Conservation (phyloP, 192 early-diverging fungal species). For the Powellomyces hirtus region DNA sequence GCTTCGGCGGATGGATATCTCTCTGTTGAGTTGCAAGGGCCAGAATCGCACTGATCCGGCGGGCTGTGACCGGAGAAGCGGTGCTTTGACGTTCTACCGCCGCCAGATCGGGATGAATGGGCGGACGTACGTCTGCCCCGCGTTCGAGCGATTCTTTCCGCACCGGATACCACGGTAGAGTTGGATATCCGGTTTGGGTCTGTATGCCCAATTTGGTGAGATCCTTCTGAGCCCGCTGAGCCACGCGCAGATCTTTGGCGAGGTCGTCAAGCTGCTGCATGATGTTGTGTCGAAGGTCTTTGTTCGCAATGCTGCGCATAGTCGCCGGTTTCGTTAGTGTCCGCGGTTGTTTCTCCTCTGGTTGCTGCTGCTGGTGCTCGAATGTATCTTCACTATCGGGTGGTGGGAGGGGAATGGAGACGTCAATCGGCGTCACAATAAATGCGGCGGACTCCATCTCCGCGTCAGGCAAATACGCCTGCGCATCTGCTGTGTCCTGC, state of each 20-base stretch:
- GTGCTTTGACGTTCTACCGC: too few relatives aligned
- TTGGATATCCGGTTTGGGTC: not conserved
- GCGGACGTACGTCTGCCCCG: not conserved
- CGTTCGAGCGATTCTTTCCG: not conserved
- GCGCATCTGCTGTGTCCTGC: not conserved
- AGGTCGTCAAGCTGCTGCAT: constrained; percentile 9
- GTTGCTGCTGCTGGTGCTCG: too few relatives aligned
- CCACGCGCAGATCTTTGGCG: not conserved
- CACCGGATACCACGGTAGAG: not conserved
- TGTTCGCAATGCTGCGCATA: not conserved
- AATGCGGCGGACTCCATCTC: not conserved
- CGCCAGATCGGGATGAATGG: not conserved
- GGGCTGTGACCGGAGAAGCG: not conserved
- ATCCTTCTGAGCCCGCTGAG: not conserved
- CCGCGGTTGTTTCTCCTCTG: not conserved
- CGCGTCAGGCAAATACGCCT: not conserved
- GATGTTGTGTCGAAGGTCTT: not conserved
- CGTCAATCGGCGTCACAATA: not conserved
- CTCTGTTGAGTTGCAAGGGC: too few relatives aligned
- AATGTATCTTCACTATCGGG: not conserved
- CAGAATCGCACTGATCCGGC: not conserved
- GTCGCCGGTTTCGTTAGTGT: not conserved
- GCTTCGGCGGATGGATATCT: too few relatives aligned
- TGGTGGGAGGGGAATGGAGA: not conserved
- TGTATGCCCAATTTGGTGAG: not conserved